These are phyloP conservation scores for Chytriomyces sp. DNA, from an alignment of 192 early-diverging fungal species.

Conservation along the genomic window DNA sequence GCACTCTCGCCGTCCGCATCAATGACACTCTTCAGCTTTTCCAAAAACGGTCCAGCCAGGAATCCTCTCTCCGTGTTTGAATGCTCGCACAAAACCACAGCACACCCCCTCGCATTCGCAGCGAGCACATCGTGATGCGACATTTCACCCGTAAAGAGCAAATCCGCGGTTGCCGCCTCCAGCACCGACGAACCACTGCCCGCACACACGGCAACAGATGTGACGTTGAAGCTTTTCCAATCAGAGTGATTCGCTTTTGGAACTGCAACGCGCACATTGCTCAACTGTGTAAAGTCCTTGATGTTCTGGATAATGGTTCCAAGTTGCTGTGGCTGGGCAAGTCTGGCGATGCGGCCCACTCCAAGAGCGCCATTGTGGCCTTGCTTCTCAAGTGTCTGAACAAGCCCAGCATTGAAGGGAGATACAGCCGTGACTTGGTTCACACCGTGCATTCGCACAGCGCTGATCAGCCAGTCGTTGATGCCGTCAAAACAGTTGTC, in stretches of 20 bases:
- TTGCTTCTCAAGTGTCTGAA: slow-evolving; percentile 25
- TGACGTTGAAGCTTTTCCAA: not conserved
- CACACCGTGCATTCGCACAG: slow-evolving; percentile 36
- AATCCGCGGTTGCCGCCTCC: slow-evolving; percentile 63
- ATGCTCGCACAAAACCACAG: slow-evolving; percentile 90
- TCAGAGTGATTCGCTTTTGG: not conserved
- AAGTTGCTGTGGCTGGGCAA: slow-evolving; percentile 59
- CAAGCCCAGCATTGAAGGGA: slow-evolving; percentile 61
- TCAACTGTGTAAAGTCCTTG: slow-evolving; percentile 69
- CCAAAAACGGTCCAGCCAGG: slow-evolving; percentile 67
- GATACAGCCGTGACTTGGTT: not conserved
- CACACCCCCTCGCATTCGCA: slow-evolving; percentile 73
- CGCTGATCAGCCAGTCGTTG: slow-evolving; percentile 90
- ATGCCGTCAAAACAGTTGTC: slow-evolving; percentile 81
- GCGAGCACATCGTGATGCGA: slow-evolving; percentile 93
- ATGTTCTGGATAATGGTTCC: slow-evolving; percentile 60
- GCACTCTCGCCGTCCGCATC: slow-evolving; percentile 47
- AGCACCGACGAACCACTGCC: slow-evolving; percentile 79
- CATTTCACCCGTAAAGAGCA: slow-evolving; percentile 95
- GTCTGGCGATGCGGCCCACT: slow-evolving; percentile 44
- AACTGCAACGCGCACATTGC: slow-evolving; percentile 52
- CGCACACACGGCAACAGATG: slow-evolving; percentile 88
- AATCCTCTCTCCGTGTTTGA: slow-evolving; percentile 90
- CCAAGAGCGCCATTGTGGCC: slow-evolving; percentile 60
- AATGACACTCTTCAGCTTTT: slow-evolving; percentile 61